A percentile compares a stretch with the other conserved stretches of the same genome.
Conservation (phyloP, 371 early-diverging fungal genomes). For the Dichotomocladium elegans region DNA sequence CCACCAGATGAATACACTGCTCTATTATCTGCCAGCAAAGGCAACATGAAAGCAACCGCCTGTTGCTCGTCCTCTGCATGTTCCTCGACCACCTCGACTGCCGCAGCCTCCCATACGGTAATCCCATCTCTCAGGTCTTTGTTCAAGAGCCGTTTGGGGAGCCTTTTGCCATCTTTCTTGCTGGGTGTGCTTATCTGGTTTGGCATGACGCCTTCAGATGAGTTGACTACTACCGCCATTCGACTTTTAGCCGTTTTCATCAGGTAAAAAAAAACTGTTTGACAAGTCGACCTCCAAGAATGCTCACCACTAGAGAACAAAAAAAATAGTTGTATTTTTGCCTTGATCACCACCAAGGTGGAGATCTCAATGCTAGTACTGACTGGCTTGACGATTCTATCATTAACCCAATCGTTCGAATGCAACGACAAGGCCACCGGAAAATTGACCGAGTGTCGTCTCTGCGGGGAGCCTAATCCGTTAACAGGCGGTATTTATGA, state of each 20-base stretch:
- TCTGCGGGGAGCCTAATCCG: slow-evolving; percentile 41
- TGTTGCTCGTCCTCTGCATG: no score
- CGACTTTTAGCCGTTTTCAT: slow-evolving; percentile 40
- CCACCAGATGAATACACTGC: slow-evolving; percentile 4
- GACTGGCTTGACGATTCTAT: slow-evolving; percentile 46
- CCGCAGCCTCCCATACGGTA: no score
- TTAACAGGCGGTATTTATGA: slow-evolving; percentile 27
- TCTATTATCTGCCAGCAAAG: not conserved
- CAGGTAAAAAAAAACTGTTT: slow-evolving; percentile 25
- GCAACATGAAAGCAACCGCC: no score
- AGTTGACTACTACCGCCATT: slow-evolving; percentile 40
- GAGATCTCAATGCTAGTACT: slow-evolving; percentile 56
- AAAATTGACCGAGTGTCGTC: slow-evolving; percentile 44
- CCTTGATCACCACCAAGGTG: slow-evolving; percentile 55
- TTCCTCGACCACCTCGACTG: no score
- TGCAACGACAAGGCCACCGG: slow-evolving; percentile 53
- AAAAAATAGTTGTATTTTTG: slow-evolving; percentile 52
- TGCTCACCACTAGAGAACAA: no score
- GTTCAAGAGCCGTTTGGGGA: slow-evolving; percentile 2
- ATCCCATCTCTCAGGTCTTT: no score
- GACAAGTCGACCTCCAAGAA: no score
- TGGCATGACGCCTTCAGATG: slow-evolving; percentile 26
- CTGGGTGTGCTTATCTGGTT: slow-evolving; percentile 39
- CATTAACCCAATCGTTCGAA: slow-evolving; percentile 56
- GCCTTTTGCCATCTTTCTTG: slow-evolving; percentile 26